These are phyloP conservation scores for Monilinia fructigena DNA, from an alignment of 2,329 filamentous ascomycete species.

Conservation along the genomic window DNA sequence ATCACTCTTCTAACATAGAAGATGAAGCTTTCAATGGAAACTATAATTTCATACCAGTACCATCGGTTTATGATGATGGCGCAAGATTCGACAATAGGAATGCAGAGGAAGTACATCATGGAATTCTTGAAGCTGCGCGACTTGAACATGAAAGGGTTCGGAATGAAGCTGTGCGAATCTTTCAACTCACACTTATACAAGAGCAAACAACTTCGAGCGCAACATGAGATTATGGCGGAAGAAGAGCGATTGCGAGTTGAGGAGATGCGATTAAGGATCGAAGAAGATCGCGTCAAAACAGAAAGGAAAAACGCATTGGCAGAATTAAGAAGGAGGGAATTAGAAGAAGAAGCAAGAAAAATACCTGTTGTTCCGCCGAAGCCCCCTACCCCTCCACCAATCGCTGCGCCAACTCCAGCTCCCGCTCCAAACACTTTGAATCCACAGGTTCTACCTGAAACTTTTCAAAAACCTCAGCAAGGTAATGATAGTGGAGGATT, in stretches of 20 bases:
- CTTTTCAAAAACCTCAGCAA: background rate
- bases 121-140: conserved; percentile 64
- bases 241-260: conserved; percentile 12
- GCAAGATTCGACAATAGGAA: conserved; percentile 28
- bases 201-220: conserved; percentile 42
- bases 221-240: conserved; percentile 22
- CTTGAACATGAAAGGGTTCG: conserved; percentile 66
- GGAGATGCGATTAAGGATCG: conserved; percentile 11
- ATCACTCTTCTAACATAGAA: conserved; percentile 13
- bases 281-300: conserved; percentile 33
- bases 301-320: conserved; percentile 51
- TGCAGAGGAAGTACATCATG: conserved; percentile 37
- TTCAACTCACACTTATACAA: conserved; percentile 49
- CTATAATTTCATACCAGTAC: conserved; percentile 15
- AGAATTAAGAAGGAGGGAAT: conserved; percentile 49
- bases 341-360: conserved; percentile 43
- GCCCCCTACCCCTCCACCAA: conserved; percentile 29
- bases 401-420: conserved; percentile 13
- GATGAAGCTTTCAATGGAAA: conserved; percentile 18
- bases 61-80: conserved; percentile 22
- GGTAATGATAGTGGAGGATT: background rate
- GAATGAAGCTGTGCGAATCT: conserved; percentile 50
- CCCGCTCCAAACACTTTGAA: conserved; percentile 1
- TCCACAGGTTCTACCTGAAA: background rate
- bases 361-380: conserved; percentile 32